These are phyloP conservation scores for Vitis cinerea DNA, from an alignment of 164 flowering plant species.

Conservation along the genomic window DNA sequence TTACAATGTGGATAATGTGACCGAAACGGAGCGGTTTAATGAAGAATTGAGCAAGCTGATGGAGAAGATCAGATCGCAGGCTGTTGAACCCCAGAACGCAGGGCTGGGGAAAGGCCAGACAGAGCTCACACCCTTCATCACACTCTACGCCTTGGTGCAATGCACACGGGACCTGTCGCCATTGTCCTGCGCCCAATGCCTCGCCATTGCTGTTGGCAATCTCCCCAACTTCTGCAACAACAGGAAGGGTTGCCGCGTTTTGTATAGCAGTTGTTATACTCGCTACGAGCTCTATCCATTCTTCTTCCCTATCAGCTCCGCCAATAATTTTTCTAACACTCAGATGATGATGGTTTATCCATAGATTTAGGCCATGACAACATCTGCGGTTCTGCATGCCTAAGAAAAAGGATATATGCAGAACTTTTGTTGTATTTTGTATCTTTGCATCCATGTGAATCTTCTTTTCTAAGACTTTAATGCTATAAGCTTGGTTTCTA, in stretches of 20 bases:
- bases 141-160: constrained; percentile 50
- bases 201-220: constrained; percentile 40
- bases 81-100: constrained; percentile 24
- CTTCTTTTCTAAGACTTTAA: neutral
- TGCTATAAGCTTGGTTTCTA: too few species aligned
- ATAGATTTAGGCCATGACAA: neutral
- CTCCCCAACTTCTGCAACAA: constrained; percentile 31
- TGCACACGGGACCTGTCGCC: constrained; percentile 54
- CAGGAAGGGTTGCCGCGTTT: constrained; percentile 48
- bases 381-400: too few species aligned
- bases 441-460: too few species aligned
- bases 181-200: constrained; percentile 46
- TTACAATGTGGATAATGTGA: constrained; percentile 36
- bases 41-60: constrained; percentile 27
- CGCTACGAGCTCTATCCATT: constrained; percentile 64
- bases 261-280: constrained; percentile 55
- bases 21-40: constrained; percentile 35
- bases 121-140: constrained; percentile 31
- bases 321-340: neutral
- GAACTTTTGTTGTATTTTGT: too few species aligned
- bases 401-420: too few species aligned
- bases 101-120: constrained; percentile 48
- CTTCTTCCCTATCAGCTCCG: constrained; percentile 38
- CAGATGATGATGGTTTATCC: constrained; percentile 7
- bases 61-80: constrained; percentile 28